Percentiles rank a stretch among this genome's conserved stretches.
Conservation (phyloP, 1,284 basidiomycete genomes). For the Stereum hirsutum region DNA sequence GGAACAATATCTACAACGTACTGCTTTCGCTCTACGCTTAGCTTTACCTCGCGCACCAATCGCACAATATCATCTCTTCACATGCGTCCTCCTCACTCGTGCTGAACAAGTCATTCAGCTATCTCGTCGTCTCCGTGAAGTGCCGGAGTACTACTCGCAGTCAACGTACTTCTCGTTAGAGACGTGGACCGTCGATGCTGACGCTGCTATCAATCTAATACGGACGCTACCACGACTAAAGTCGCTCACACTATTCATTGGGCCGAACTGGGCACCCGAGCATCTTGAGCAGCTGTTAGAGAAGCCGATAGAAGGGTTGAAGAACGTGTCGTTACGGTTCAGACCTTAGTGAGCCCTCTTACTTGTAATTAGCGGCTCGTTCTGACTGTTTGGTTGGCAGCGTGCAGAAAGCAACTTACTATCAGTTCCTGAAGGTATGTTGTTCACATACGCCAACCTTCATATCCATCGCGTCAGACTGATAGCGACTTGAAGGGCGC, state of each 20-base stretch:
- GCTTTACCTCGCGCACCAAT: slow-evolving; percentile 47
- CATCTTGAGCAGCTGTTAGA: slow-evolving; percentile 52
- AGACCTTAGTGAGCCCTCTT: slow-evolving; percentile 51
- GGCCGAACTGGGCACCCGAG: slow-evolving; percentile 56
- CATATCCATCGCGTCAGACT: background rate
- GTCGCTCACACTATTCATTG: slow-evolving; percentile 44
- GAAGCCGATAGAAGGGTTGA: slow-evolving; percentile 26
- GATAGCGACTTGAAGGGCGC: slow-evolving; percentile 33
- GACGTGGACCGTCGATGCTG: slow-evolving; percentile 53
- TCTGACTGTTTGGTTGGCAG: slow-evolving; percentile 22
- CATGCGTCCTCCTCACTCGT: slow-evolving; percentile 33
- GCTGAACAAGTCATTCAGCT: slow-evolving; percentile 36
- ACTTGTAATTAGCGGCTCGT: background rate
- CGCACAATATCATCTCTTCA: slow-evolving; percentile 39
- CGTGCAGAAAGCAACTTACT: slow-evolving; percentile 57
- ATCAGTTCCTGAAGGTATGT: slow-evolving; percentile 54
- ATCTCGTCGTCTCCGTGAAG: slow-evolving; percentile 35
- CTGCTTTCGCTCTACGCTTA: slow-evolving; percentile 41
- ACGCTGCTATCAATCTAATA: slow-evolving; percentile 50
- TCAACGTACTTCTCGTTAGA: slow-evolving; percentile 41
- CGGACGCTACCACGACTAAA: slow-evolving; percentile 37
- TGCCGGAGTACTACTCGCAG: slow-evolving; percentile 21
- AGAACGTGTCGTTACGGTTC: slow-evolving; percentile 46
- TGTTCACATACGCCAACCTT: background rate
- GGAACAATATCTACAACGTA: slow-evolving; percentile 26